phyloP scores from a whole-genome alignment of 345 rosid species.

The Citrus cavaleriei region DNA sequence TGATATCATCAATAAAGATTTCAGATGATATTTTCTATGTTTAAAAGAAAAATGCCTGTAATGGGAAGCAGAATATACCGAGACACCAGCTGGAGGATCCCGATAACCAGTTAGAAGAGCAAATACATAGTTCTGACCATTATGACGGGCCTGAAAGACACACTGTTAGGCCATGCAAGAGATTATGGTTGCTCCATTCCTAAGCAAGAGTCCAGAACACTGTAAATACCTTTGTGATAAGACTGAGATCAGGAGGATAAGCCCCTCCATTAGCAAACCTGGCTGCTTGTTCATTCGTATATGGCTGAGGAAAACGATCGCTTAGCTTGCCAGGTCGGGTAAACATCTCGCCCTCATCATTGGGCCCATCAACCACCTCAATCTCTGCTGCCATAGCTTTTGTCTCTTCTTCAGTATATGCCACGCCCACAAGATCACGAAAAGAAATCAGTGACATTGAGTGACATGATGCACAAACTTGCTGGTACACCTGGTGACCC shows the following conservation, averaged over 20 bases:
- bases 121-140: slow-evolving; percentile 83
- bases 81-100: slow-evolving; percentile 49
- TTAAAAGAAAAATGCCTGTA: too few species aligned
- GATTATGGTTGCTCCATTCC: too few species aligned
- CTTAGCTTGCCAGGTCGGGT: slow-evolving; percentile 98
- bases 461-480: slow-evolving; percentile 99
- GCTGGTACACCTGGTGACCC: slow-evolving; percentile 94
- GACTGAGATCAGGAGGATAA: slow-evolving; percentile 99
- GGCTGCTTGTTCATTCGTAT: slow-evolving; percentile 92
- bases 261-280: slow-evolving; percentile 99
- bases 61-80: slow-evolving; percentile 15
- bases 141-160: slow-evolving; percentile 86
- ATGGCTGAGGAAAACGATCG: slow-evolving; percentile 93
- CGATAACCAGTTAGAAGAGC: slow-evolving; percentile 43
- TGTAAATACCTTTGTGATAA: slow-evolving; percentile 80
- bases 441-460: slow-evolving; percentile 94
- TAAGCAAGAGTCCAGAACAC: not conserved
- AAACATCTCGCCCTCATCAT: slow-evolving; percentile 99
- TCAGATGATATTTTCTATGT: too few species aligned
- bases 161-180: not conserved
- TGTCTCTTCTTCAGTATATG: slow-evolving; percentile 95
- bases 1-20: too few species aligned
- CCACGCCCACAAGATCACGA: slow-evolving; percentile 95
- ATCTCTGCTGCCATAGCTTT: slow-evolving; percentile 99
- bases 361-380: slow-evolving; percentile 98